A percentile compares a stretch with the other conserved stretches of the same genome.
Evolutionary conservation across 2,329 filamentous ascomycete species (phyloP).

Genomic region (Epichloe elymi): DNA sequence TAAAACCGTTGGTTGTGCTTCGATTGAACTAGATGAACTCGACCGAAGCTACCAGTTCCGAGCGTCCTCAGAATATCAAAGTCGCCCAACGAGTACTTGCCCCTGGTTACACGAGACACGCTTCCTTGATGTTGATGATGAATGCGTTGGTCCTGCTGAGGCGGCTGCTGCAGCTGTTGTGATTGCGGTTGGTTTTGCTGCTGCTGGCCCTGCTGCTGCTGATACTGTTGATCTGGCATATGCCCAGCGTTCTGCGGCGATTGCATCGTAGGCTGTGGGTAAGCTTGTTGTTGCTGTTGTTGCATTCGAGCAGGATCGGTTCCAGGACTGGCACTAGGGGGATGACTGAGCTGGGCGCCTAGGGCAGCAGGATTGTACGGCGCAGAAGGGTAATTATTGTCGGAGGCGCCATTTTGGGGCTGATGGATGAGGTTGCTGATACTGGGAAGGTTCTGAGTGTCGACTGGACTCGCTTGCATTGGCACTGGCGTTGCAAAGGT

Average conservation of each 20-base stretch:
- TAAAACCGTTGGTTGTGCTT: conserved; percentile 98
- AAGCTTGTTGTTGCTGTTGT: conserved; percentile 23
- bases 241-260: conserved; percentile 7
- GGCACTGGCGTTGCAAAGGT: conserved; percentile 14
- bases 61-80: conserved; percentile 84
- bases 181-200: conserved; percentile 14
- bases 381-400: conserved; percentile 13
- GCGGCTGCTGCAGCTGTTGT: conserved; percentile 15
- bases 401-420: conserved; percentile 29
- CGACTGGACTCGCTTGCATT: conserved; percentile 22
- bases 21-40: conserved; percentile 92
- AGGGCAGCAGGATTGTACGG: conserved; percentile 15
- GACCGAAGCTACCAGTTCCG: conserved; percentile 91
- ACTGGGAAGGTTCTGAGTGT: conserved; percentile 59
- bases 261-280: conserved; percentile 17
- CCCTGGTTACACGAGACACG: conserved; percentile 63
- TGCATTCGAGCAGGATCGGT: conserved; percentile 22
- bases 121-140: conserved; percentile 21
- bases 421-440: conserved; percentile 73
- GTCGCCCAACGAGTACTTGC: conserved; percentile 88
- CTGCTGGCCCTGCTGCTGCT: conserved; percentile 9
- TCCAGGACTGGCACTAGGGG: conserved; percentile 24
- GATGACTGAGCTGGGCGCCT: conserved; percentile 12
- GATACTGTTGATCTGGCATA: conserved; percentile 16
- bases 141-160: conserved; percentile 14